Evolutionary conservation across 345 rosid genomes (phyloP).

Genomic region (Arabidopsis arenosa): DNA sequence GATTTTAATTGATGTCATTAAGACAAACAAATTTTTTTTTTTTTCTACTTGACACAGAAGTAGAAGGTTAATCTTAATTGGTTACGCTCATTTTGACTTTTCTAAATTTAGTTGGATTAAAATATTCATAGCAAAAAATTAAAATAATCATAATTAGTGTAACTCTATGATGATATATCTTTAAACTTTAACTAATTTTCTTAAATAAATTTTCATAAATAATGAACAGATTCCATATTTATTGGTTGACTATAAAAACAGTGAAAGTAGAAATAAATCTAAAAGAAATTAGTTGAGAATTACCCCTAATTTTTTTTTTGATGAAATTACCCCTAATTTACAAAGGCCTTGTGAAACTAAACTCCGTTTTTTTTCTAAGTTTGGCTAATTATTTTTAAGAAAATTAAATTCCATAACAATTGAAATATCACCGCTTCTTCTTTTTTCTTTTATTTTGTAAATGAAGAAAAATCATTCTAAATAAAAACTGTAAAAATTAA

Average conservation of each 20-base stretch:
- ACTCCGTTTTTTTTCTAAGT: too few relatives aligned
- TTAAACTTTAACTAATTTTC: too few relatives aligned
- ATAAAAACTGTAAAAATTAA: too few relatives aligned
- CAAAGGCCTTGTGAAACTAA: neutral
- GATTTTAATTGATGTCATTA: neutral
- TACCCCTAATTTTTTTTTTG: too few relatives aligned
- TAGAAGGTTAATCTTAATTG: neutral
- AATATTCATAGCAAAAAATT: neutral
- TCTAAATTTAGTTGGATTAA: constrained; percentile 5
- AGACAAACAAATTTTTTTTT: neutral
- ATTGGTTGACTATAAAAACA: neutral
- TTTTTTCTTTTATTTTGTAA: too few relatives aligned
- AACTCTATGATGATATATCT: too few relatives aligned
- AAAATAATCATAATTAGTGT: neutral
- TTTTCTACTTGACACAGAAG: neutral
- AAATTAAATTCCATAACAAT: too few relatives aligned
- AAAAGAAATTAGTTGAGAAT: neutral
- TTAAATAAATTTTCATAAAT: too few relatives aligned
- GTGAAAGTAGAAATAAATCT: neutral
- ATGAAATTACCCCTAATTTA: neutral
- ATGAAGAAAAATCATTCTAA: too few relatives aligned
- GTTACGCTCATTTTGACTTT: neutral
- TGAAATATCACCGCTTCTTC: too few relatives aligned
- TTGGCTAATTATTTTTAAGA: too few relatives aligned
- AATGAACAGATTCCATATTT: neutral